These are phyloP conservation scores for Dictyostelium purpureum DNA, from an alignment of 78 protist genomes.

Conservation along the genomic window DNA sequence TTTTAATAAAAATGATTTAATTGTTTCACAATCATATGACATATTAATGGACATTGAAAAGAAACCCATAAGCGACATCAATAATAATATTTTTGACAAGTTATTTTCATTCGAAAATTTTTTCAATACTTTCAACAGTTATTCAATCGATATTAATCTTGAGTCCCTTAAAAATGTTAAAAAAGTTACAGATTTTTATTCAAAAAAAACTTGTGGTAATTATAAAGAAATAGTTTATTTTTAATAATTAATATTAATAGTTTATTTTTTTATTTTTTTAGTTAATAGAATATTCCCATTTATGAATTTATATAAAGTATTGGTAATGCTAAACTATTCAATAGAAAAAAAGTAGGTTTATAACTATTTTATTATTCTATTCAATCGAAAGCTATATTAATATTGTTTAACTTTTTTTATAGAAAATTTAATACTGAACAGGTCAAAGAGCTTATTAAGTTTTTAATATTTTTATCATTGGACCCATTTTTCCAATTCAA, in stretches of 20 bases:
- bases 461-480: conserved; percentile 8
- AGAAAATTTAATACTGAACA: neutral
- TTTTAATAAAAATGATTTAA: conserved; percentile 34
- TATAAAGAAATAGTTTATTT: neutral
- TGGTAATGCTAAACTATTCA: neutral
- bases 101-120: conserved; percentile 5
- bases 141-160: conserved; percentile 3
- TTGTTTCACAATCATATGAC: conserved; percentile 33
- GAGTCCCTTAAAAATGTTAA: neutral
- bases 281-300: conserved; percentile 2
- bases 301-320: conserved; percentile 9
- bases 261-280: neutral
- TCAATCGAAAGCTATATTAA: neutral
- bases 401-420: neutral
- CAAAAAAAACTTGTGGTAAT: neutral
- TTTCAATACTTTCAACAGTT: neutral
- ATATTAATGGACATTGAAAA: neutral
- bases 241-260: neutral
- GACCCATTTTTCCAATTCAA: conserved; percentile 19
- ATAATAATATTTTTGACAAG: neutral
- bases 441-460: neutral
- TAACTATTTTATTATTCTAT: neutral
- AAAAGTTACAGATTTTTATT: neutral
- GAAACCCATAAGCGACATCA: neutral
- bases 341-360: neutral